Conservation (phyloP, 176 grass and related monocot genomes). For the Themeda triandra region DNA sequence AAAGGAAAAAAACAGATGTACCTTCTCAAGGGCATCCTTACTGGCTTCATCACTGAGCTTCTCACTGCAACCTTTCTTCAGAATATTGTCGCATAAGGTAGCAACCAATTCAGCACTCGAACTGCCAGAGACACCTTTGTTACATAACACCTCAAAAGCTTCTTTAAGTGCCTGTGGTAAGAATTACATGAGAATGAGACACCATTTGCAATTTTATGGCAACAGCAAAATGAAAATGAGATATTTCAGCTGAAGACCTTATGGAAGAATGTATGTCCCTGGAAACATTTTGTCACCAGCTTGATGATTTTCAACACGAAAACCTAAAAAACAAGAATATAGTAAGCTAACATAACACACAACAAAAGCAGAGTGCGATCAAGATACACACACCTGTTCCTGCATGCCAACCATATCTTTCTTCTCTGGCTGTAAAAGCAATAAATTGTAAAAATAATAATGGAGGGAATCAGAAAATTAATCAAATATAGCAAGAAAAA, state of each 20-base stretch:
- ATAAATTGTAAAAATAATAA: neutral
- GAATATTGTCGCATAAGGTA: conserved; percentile 94
- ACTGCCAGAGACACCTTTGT: conserved; percentile 89
- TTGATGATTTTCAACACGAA: conserved; percentile 97
- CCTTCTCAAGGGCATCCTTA: conserved; percentile 98
- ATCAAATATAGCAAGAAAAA: neutral
- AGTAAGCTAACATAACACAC: neutral
- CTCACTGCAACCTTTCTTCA: conserved; percentile 96
- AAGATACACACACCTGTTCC: conserved; percentile 73
- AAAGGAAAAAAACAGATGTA: too few species aligned
- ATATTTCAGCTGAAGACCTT: conserved; percentile 50
- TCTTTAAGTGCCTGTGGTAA: conserved; percentile 84
- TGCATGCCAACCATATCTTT: conserved; percentile 83
- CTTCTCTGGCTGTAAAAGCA: conserved; percentile 65
- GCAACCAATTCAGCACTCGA: conserved; percentile 88
- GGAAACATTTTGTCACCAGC: conserved; percentile 90
- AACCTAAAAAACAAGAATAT: conserved; percentile 49
- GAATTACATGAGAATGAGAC: neutral
- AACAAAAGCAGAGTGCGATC: neutral
- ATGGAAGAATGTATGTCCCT: conserved; percentile 92
- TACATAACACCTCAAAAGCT: conserved; percentile 98
- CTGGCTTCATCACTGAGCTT: conserved; percentile 99
- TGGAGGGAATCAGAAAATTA: too few species aligned
- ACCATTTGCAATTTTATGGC: neutral
- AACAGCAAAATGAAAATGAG: neutral